Conservation (phyloP, 345 rosid genomes). For the Crucihimalaya himalaica region DNA sequence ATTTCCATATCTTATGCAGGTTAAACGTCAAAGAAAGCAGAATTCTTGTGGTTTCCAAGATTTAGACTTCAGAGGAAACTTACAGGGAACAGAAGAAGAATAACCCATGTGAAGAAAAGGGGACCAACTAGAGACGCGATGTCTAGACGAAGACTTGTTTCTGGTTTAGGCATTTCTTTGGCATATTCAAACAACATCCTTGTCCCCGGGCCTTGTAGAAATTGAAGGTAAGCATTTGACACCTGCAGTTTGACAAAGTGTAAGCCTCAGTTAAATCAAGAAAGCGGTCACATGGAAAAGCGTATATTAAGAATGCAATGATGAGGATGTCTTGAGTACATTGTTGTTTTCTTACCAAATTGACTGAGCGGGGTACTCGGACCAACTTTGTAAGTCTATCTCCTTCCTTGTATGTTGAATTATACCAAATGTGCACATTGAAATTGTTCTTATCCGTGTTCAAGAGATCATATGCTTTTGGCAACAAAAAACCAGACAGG, state of each 20-base stretch:
- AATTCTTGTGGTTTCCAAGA: neutral
- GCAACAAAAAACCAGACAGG: conserved; percentile 37
- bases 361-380: conserved; percentile 73
- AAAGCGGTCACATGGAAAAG: conserved; percentile 1
- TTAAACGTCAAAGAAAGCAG: neutral
- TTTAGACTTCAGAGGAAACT: conserved; percentile 36
- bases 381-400: conserved; percentile 36
- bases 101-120: conserved; percentile 65
- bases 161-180: conserved; percentile 81
- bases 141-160: conserved; percentile 53
- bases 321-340: conserved; percentile 16
- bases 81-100: conserved; percentile 82
- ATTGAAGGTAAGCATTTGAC: conserved; percentile 79
- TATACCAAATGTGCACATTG: conserved; percentile 83
- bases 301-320: neutral
- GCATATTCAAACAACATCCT: conserved; percentile 64
- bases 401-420: conserved; percentile 55
- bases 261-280: conserved; percentile 47
- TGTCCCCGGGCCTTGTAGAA: conserved; percentile 56
- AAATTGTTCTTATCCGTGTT: conserved; percentile 59
- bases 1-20: conserved; percentile 1
- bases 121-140: conserved; percentile 79
- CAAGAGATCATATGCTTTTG: conserved; percentile 88
- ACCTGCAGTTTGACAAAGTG: conserved; percentile 52
- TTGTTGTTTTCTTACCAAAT: conserved; percentile 59